Conservation (phyloP, 2,329 filamentous ascomycete species). For the Lasiodiplodia theobromae region DNA sequence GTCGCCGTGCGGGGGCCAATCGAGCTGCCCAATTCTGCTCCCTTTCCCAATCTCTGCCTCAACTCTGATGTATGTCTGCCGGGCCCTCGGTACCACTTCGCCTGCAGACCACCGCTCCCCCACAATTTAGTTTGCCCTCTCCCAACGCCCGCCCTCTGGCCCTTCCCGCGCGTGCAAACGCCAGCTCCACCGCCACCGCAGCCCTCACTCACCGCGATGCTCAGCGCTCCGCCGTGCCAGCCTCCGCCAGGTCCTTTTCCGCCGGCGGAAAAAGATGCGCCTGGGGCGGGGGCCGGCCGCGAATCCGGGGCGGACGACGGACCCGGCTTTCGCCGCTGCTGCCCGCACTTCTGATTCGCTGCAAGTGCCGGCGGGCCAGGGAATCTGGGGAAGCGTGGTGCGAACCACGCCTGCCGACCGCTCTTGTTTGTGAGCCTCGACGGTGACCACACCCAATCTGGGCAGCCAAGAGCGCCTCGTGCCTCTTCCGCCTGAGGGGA, state of each 20-base stretch:
- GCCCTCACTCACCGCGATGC: not conserved
- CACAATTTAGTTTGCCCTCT: not conserved
- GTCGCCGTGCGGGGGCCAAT: not conserved
- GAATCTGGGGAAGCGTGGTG: constrained; percentile 20
- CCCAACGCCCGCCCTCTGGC: not conserved
- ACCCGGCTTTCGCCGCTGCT: constrained; percentile 15
- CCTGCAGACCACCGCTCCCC: not conserved
- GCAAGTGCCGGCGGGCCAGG: constrained; percentile 13
- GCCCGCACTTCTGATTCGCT: constrained; percentile 20
- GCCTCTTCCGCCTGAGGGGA: not conserved
- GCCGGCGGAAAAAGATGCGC: constrained; percentile 15
- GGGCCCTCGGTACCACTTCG: not conserved
- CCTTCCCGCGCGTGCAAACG: not conserved
- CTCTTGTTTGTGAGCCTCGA: constrained; percentile 3
- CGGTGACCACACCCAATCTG: constrained; percentile 3
- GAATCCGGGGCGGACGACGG: not conserved
- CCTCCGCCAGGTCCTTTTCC: not conserved
- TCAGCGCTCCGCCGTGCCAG: not conserved
- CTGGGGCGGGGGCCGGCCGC: not conserved
- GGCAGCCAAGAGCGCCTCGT: not conserved
- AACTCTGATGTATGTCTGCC: not conserved
- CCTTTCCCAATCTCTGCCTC: not conserved
- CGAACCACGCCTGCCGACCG: not conserved
- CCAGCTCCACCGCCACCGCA: not conserved
- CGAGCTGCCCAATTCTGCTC: not conserved